These are phyloP conservation scores for Rosa hybrid DNA, from an alignment of 331 rosid genomes.

Conservation along the genomic window DNA sequence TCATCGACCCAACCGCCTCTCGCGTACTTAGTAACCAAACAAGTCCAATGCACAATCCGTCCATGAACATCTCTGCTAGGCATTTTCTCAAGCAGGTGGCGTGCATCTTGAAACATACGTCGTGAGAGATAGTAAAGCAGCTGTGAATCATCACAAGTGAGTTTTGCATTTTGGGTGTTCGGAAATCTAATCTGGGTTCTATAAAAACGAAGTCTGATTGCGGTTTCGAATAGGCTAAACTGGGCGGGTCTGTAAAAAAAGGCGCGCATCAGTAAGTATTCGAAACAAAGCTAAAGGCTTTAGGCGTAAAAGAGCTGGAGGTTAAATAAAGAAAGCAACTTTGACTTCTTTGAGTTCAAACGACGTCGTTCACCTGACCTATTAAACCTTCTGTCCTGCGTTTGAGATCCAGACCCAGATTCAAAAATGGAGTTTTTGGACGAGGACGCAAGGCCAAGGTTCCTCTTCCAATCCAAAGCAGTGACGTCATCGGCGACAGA, in stretches of 20 bases:
- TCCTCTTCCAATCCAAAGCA: constrained; percentile 68
- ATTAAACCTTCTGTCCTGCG: background rate
- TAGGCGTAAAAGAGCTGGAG: background rate
- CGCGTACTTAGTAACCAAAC: constrained; percentile 42
- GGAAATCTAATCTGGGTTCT: constrained; percentile 9
- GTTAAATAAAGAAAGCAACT: background rate
- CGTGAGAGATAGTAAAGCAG: constrained; percentile 38
- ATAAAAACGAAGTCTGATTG: background rate
- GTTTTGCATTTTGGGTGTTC: background rate
- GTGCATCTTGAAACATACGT: constrained; percentile 43
- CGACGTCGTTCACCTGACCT: background rate
- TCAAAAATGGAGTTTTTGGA: constrained; percentile 78
- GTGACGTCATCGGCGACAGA: constrained; percentile 28
- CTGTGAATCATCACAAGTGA: constrained; percentile 34
- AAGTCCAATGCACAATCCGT: constrained; percentile 49
- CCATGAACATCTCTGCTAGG: constrained; percentile 24
- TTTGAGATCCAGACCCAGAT: background rate
- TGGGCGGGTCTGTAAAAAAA: background rate
- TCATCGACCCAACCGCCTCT: constrained; percentile 38
- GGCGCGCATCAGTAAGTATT: constrained; percentile 23
- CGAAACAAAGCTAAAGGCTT: background rate
- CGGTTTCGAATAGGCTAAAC: background rate
- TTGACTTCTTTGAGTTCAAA: background rate
- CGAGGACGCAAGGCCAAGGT: constrained; percentile 87
- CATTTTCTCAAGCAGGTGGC: constrained; percentile 34